Evolutionary conservation across 345 rosid genomes (phyloP), one percentile per base, ranked within the genome.

Genomic region (Mallotus nudiflorus): DNA sequence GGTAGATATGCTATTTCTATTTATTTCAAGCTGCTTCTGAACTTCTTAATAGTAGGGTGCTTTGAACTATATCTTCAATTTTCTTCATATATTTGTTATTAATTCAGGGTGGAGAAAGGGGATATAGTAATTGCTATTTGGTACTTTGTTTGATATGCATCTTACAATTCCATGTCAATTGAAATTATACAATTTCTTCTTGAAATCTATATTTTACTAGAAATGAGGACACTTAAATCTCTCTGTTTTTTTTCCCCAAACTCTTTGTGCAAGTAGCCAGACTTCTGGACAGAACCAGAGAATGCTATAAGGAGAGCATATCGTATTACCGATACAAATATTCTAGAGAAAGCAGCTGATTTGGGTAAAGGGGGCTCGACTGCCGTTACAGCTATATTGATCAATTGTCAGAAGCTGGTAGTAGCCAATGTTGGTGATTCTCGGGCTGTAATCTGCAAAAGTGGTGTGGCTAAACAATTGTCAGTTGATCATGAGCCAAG

Each of bases 391-490:
- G 94, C 89, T 8, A 92, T 95, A 59, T 70, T 95, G 20, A 89
- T 92, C 72, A 87, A 89, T 60, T 81, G 97, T 59, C 82, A 82
- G 42, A 90, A 77, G 82, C 77, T 95, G 72, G 87, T 95, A 29
- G 89, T 90, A 71, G 99, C 97, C 24, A 95, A 95, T 77, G 83
- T 95, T 46, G 99, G 97, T 60, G 97, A 95, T 83, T 95, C 97
- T 37, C 81, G 99, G 64, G 99, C 97, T 54, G 92, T 92, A 51
- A 80, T 95, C 58, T 78, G 89, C 83, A 85, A 83, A 77, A 79
- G 69, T 46, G 91, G 96, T 54, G 81, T 79, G 67, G 96, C 94
- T 5, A 84, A 85, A 77, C 97, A 84, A 68, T 80, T 95, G 40
- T 90, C 99, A 11, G 73, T 90, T 48, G 99, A 95, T 88, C 99